phyloP scores from a whole-genome alignment of 176 grass and related monocot genomes.

The Ananas comosus region DNA sequence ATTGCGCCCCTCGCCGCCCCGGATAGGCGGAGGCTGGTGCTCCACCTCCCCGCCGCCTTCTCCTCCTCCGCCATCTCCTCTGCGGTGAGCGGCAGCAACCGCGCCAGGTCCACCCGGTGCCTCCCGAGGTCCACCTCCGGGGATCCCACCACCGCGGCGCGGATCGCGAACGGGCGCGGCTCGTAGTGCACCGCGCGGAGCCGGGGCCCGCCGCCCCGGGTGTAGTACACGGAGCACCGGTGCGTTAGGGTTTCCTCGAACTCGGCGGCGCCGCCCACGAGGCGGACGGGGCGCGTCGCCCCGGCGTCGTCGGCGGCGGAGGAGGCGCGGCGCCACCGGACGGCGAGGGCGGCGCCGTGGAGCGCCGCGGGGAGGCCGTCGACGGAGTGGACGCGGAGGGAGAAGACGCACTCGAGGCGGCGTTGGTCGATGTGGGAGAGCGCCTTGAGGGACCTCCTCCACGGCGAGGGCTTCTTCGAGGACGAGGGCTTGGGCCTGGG shows the following conservation, averaged over 20 bases:
- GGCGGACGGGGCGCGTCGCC: slow-evolving; percentile 34
- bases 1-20: slow-evolving; percentile 68
- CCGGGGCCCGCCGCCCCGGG: slow-evolving; percentile 25
- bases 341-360: slow-evolving; percentile 38
- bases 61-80: slow-evolving; percentile 72
- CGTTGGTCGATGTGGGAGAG: slow-evolving; percentile 78
- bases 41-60: slow-evolving; percentile 73
- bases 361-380: slow-evolving; percentile 63
- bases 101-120: slow-evolving; percentile 65
- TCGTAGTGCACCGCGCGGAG: slow-evolving; percentile 75
- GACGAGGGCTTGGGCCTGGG: not conserved
- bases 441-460: slow-evolving; percentile 63
- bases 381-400: slow-evolving; percentile 68
- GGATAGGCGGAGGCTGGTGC: slow-evolving; percentile 72
- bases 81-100: slow-evolving; percentile 57
- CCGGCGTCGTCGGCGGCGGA: slow-evolving; percentile 21
- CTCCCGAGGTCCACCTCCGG: slow-evolving; percentile 58
- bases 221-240: slow-evolving; percentile 53
- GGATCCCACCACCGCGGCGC: slow-evolving; percentile 23
- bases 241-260: slow-evolving; percentile 60
- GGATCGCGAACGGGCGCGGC: slow-evolving; percentile 50
- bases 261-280: slow-evolving; percentile 39
- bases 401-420: slow-evolving; percentile 77
- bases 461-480: slow-evolving; percentile 2
- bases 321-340: slow-evolving; percentile 56